A percentile compares a stretch with the other conserved stretches of the same genome.
phyloP scores from a whole-genome alignment of 169 alveolate genomes.

The Eimeria necatrix region DNA sequence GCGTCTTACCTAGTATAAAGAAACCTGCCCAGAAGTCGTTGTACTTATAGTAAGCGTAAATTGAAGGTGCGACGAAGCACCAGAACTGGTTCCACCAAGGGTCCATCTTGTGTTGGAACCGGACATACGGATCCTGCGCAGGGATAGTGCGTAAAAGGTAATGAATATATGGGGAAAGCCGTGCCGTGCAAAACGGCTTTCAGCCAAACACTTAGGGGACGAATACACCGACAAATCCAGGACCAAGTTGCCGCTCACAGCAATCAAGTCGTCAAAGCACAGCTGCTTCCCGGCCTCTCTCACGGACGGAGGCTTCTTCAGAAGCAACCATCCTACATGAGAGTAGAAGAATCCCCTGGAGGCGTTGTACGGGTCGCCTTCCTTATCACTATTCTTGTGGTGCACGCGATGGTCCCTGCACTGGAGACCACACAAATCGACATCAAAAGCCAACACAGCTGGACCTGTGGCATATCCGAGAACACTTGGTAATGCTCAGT shows the following conservation, averaged over 20 bases:
- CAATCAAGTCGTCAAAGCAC: conserved; percentile 80
- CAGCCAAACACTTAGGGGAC: no score
- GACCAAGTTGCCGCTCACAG: not conserved
- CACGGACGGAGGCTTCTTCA: conserved; percentile 82
- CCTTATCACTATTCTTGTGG: conserved; percentile 90
- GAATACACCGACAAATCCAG: no score
- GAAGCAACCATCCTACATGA: conserved; percentile 93
- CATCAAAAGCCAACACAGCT: not conserved
- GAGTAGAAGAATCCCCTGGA: conserved; percentile 90
- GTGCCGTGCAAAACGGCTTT: no score
- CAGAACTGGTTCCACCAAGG: conserved; percentile 89
- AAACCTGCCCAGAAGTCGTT: conserved; percentile 89
- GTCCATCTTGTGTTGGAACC: conserved; percentile 83
- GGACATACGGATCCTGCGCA: conserved; percentile 79
- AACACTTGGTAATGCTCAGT: no score
- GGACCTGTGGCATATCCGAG: not conserved
- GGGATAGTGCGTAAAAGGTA: not conserved
- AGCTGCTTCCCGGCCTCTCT: conserved; percentile 75
- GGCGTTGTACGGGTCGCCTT: conserved; percentile 91
- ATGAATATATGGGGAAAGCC: no score
- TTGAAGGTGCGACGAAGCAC: conserved; percentile 89
- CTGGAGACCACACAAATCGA: conserved; percentile 58
- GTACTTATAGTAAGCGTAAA: conserved; percentile 85
- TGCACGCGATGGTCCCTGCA: conserved; percentile 89
- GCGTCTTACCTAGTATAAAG: conserved; percentile 82